A percentile compares a stretch with the other conserved stretches of the same genome.
Conservation (phyloP, 179 eudicot genomes). For the Vitellaria paradoxa region DNA sequence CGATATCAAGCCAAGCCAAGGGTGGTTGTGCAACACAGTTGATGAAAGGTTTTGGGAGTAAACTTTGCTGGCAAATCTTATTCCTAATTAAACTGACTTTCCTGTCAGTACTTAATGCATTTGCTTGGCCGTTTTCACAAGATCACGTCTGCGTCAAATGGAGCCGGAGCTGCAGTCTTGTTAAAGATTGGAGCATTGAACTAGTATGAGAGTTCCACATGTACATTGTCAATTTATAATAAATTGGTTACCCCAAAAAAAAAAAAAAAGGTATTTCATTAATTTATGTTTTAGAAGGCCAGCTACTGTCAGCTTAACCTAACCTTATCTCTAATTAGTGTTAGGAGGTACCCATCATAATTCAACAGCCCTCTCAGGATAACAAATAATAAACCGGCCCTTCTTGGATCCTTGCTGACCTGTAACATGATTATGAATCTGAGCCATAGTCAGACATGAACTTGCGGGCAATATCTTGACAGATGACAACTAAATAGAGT, state of each 20-base stretch:
- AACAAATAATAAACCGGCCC: too few species aligned
- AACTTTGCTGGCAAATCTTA: neutral
- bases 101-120: neutral
- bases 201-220: neutral
- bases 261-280: neutral
- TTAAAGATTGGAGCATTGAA: neutral
- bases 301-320: slow-evolving; percentile 5
- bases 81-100: neutral
- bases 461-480: neutral
- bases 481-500: neutral
- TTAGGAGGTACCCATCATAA: too few species aligned
- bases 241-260: too few species aligned
- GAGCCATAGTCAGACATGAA: too few species aligned
- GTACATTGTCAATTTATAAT: too few species aligned
- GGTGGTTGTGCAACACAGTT: neutral
- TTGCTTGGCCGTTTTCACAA: neutral
- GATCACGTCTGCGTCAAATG: neutral
- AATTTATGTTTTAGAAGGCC: neutral
- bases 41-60: neutral
- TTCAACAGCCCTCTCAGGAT: too few species aligned
- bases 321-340: neutral
- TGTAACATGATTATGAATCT: too few species aligned
- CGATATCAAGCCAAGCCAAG: neutral
- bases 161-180: neutral
- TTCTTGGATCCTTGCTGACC: too few species aligned